phyloP scores from a whole-genome alignment of 352 stramenopile species.

The Phytophthora vignae region DNA sequence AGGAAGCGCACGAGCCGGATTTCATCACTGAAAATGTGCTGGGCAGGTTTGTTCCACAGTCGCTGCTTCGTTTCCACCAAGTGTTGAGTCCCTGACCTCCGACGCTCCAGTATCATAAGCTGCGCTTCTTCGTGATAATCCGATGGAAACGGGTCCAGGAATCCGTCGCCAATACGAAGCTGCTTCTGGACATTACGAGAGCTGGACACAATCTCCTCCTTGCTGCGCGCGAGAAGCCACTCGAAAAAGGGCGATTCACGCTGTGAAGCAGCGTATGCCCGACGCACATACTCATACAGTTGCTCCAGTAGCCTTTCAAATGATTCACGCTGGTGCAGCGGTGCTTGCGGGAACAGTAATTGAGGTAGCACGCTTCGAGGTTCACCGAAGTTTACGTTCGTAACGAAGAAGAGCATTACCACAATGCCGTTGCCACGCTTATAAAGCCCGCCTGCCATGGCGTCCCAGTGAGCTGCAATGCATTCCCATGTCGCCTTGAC shows the following conservation, averaged over 20 bases:
- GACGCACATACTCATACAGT: conserved; percentile 52
- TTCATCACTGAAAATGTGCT: conserved; percentile 68
- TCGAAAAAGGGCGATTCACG: conserved; percentile 61
- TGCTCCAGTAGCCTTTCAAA: conserved; percentile 48
- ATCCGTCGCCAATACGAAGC: conserved; percentile 38
- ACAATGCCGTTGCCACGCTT: conserved; percentile 58
- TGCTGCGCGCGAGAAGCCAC: conserved; percentile 61
- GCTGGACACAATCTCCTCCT: conserved; percentile 54
- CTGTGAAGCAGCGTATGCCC: conserved; percentile 41
- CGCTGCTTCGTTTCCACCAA: conserved; percentile 54
- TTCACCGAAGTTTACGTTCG: conserved; percentile 66
- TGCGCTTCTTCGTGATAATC: conserved; percentile 55
- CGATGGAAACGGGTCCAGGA: conserved; percentile 61
- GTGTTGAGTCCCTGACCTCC: conserved; percentile 41
- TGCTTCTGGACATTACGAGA: conserved; percentile 46
- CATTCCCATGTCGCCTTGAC: conserved; percentile 73
- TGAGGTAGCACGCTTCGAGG: conserved; percentile 51
- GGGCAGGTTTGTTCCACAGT: conserved; percentile 45
- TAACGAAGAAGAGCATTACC: conserved; percentile 71
- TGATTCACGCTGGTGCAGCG: conserved; percentile 50
- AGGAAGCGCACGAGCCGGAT: conserved; percentile 68
- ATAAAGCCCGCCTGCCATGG: conserved; percentile 52
- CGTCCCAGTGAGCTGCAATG: conserved; percentile 70
- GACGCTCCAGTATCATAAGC: conserved; percentile 47
- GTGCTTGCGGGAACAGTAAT: conserved; percentile 52